Base-by-base conservation (phyloP, 2,329 filamentous ascomycete genomes). In the Aspergillaceae sp. region DNA sequence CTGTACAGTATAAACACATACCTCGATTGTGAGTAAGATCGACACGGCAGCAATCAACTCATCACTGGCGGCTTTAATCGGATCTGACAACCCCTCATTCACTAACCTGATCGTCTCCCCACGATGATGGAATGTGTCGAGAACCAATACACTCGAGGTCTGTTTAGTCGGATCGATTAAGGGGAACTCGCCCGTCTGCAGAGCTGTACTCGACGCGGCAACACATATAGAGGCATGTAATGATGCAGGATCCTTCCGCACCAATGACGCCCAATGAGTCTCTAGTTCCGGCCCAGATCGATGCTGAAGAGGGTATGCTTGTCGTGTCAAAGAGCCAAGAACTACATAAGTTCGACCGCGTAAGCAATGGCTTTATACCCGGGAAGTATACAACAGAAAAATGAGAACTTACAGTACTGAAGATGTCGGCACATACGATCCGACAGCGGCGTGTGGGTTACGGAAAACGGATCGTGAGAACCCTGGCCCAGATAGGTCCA, bases 21-120 rank as follows among this genome's bases (percentile, higher is more conserved):
- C 65, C 57, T 68, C 65, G 26, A 68, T 66, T 3, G 64, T 65
- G 28, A 68, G 53, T n/a, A 68, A 51, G 5, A 63, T 59, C 10
- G 65, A 65, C 29, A 68, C 65, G 0, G 65, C 64, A 11, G 64
- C 64, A 45, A 68, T 68, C 41, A 66, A 47, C 32, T 61, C 64
- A 54, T 68, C 65, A 50, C 65, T 68, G 6, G 64, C 55, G n/a
- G 65, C 64, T 44, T 65, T 65, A 32, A 58, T 53, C 30, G 62
- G 62, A 44, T 65, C 61, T 10, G 65, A 68, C 30, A 68, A 42
- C 1, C 63, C 62, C 37, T 65, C 60, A 40, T 68, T 68, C 42
- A 68, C 65, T 36, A 67, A 51, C 11, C 61, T 53, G 43, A 68
- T 68, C 3, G 65, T 68, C 48, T 68, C 64, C 7, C 65, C 65